Conservation (phyloP, 2,329 filamentous ascomycete genomes). For the Fusarium veterinarium region DNA sequence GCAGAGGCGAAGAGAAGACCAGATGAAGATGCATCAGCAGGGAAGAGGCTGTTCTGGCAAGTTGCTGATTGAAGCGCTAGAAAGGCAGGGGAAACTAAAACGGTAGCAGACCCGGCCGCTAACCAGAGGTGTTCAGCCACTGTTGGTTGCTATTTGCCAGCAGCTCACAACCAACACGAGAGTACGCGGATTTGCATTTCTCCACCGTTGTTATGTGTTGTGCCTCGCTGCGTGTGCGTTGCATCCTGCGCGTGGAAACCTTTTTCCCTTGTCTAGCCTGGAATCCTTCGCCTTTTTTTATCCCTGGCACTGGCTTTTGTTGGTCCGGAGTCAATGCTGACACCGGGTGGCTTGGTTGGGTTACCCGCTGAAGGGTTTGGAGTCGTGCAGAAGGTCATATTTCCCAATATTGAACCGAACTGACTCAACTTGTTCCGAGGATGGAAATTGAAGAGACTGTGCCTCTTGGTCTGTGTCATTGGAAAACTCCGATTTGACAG, state of each 20-base stretch:
- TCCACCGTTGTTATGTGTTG: slow-evolving; percentile 1
- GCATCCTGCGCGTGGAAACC: slow-evolving; percentile 8
- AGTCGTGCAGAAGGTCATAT: neutral
- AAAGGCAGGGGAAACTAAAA: slow-evolving; percentile 6
- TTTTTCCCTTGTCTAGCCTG: neutral
- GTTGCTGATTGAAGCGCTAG: slow-evolving; percentile 12
- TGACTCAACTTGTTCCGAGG: neutral
- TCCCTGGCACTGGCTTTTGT: neutral
- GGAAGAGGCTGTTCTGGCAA: neutral
- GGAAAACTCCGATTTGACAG: neutral
- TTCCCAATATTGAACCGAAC: neutral
- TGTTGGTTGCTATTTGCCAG: neutral
- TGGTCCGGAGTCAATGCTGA: slow-evolving; percentile 4
- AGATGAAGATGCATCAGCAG: neutral
- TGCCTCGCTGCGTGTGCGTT: neutral
- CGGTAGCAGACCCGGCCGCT: neutral
- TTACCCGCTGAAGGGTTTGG: slow-evolving; percentile 1
- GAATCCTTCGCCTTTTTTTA: neutral
- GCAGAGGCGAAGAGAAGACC: neutral
- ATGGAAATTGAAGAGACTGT: neutral
- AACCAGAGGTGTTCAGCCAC: neutral
- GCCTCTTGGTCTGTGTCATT: neutral
- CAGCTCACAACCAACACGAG: neutral
- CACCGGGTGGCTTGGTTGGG: slow-evolving; percentile 2
- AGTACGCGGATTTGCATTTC: slow-evolving; percentile 2